Evolutionary conservation across 768 basidiomycete species (phyloP), one percentile per base, ranked within the genome.

Genomic region (Rhizopogon sp.): DNA sequence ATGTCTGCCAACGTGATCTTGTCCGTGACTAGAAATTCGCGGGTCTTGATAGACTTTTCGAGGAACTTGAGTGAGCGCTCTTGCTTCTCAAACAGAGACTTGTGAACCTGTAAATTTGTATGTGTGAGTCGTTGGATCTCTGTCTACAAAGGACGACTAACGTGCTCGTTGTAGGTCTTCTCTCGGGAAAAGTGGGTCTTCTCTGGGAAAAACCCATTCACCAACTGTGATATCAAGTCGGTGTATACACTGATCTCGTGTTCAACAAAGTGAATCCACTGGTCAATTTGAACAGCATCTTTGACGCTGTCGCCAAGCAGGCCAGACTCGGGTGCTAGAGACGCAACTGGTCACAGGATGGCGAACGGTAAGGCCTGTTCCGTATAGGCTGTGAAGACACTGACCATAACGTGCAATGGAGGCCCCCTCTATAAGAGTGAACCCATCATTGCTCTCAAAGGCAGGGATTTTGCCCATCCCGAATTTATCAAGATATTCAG

Each of bases 321-420:
- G n/a, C n/a, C n/a, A n/a, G n/a, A n/a, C n/a, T n/a, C n/a, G n/a
- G n/a, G n/a, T n/a, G n/a, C n/a, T n/a, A n/a, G n/a, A n/a, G n/a
- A n/a, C n/a, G n/a, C n/a, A n/a, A n/a, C n/a, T n/a, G n/a, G n/a
- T n/a, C n/a, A n/a, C n/a, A n/a, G n/a, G n/a, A n/a, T n/a, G n/a
- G n/a, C n/a, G n/a, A n/a, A n/a, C n/a, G n/a, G n/a, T n/a, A n/a
- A n/a, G n/a, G n/a, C n/a, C n/a, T n/a, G n/a, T n/a, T n/a, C n/a
- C n/a, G n/a, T n/a, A n/a, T n/a, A n/a, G n/a, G n/a, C n/a, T n/a
- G n/a, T n/a, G n/a, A n/a, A n/a, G n/a, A n/a, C n/a, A n/a, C n/a
- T n/a, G n/a, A n/a, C n/a, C n/a, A n/a, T 70, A 56, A 29, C 63
- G 68, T n/a, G 66, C 68, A 41, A 69, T 69, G 10, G 65, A 6